Base-by-base conservation (phyloP, 2,329 filamentous ascomycete species). In the Neonectria sp. region DNA sequence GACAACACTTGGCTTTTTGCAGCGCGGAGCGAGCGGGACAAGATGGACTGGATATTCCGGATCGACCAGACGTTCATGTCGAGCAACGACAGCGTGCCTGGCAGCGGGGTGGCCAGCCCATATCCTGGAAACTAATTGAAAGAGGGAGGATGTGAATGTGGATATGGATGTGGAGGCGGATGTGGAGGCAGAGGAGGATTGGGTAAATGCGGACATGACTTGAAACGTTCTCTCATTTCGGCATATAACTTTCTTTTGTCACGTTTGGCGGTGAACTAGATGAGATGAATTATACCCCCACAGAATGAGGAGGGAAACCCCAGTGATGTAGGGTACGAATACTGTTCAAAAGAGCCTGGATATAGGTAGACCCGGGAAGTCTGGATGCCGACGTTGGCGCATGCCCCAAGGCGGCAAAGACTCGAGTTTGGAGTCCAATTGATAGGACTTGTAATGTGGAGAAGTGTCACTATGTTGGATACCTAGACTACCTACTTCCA, bases 1-100 rank as follows among this genome's bases (percentile, higher is more conserved):
- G 93, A 96, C 79, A 98, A 98, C 81, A 97, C 95, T 35, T 99
- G 95, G 89, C 86, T 99, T 46, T 98, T 99, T 80, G 94, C 95
- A 15, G 93, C 95, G 27, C 88, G 95, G 65, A 95, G 91, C 75
- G 95, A 98, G 83, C 88, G 91, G 55, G 95, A 98, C 80, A 97
- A 98, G 85, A 92, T 95, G 74, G 96, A 98, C 79, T 99, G 96
- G 96, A 97, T 99, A 74, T 89, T 97, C 80, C 92, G 93, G 76
- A 94, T 99, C 74, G 96, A 99, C 81, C 93, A 97, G 84, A 93
- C 92, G 58, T 90, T 88, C 72, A 80, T 87, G 74, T 84, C 86
- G 40, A 84, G 81, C 12, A 83, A 80, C 61, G 83, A 82, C 49
- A 86, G 84, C 68, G 71, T 75, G 31, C 71, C 77, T 9, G 79